Conservation (phyloP, 2,329 filamentous ascomycete species). For the Mycogone perniciosa region DNA sequence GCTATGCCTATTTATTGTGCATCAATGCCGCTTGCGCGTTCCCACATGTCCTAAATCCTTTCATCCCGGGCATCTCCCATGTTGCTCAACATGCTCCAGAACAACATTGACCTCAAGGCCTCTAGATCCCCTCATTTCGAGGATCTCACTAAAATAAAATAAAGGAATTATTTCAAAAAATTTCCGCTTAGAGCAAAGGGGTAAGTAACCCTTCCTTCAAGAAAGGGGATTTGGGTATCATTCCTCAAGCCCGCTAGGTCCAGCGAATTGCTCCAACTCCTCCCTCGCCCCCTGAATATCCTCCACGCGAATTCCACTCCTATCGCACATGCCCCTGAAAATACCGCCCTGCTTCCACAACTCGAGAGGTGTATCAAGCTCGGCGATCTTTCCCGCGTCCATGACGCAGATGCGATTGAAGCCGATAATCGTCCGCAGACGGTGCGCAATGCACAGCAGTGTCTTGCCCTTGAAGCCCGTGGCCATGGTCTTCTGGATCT, state of each 20-base stretch:
- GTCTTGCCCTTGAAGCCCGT: slow-evolving; percentile 81
- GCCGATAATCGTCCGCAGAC: slow-evolving; percentile 83
- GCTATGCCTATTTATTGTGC: no score
- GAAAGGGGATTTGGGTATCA: not conserved
- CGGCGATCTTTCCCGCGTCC: slow-evolving; percentile 81
- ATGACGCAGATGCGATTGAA: slow-evolving; percentile 97
- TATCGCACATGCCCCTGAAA: slow-evolving; percentile 84
- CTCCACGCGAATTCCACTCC: slow-evolving; percentile 64
- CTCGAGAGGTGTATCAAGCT: slow-evolving; percentile 69
- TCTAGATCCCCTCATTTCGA: not conserved
- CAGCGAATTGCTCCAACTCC: slow-evolving; percentile 22
- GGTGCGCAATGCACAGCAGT: slow-evolving; percentile 85
- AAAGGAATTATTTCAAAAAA: not conserved
- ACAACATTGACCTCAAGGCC: not conserved
- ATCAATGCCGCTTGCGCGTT: no score
- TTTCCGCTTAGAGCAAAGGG: not conserved
- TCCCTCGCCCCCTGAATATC: slow-evolving; percentile 44
- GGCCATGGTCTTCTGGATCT: slow-evolving; percentile 87
- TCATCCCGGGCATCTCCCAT: not conserved
- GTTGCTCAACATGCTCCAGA: no score
- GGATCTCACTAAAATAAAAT: not conserved
- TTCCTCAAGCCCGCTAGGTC: slow-evolving; percentile 2
- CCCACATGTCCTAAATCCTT: not conserved
- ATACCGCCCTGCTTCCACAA: slow-evolving; percentile 72
- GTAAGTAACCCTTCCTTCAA: not conserved